Conservation (phyloP, 768 basidiomycete species). For the Hygrophorus russula region DNA sequence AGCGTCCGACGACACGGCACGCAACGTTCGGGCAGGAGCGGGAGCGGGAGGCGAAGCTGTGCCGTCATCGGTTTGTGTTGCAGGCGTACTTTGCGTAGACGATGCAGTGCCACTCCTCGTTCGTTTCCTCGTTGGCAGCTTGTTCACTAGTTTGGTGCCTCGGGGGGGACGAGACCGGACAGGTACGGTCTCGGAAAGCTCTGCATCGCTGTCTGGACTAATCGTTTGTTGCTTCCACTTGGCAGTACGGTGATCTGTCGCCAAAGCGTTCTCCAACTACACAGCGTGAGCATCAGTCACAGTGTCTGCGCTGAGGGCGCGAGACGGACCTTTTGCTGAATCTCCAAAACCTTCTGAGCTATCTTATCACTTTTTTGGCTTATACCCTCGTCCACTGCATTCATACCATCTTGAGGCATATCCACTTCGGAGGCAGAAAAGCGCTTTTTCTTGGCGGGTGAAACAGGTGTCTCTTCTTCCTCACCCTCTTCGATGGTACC, state of each 20-base stretch:
- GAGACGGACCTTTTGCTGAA: conserved; percentile 77
- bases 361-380: conserved; percentile 80
- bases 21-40: conserved; percentile 15
- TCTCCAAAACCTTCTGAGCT: conserved; percentile 76
- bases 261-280: conserved; percentile 68
- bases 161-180: conserved; percentile 31
- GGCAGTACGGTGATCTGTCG: conserved; percentile 39
- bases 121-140: conserved; percentile 26
- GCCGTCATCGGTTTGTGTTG: conserved; percentile 18
- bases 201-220: conserved; percentile 40
- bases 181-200: conserved; percentile 37
- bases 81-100: conserved; percentile 35
- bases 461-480: conserved; percentile 35
- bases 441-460: conserved; percentile 54
- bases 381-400: conserved; percentile 79
- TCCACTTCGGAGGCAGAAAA: conserved; percentile 68
- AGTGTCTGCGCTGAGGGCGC: neutral
- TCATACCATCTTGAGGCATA: conserved; percentile 64
- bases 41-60: conserved; percentile 15
- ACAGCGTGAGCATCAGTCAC: conserved; percentile 1
- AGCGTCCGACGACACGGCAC: conserved; percentile 22
- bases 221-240: conserved; percentile 25
- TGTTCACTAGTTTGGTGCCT: conserved; percentile 18
- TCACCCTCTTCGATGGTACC: conserved; percentile 46
- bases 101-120: conserved; percentile 55